These are phyloP conservation scores for Metschnikowia drakensbergensis DNA, from an alignment of 805 yeast species.

Conservation along the genomic window DNA sequence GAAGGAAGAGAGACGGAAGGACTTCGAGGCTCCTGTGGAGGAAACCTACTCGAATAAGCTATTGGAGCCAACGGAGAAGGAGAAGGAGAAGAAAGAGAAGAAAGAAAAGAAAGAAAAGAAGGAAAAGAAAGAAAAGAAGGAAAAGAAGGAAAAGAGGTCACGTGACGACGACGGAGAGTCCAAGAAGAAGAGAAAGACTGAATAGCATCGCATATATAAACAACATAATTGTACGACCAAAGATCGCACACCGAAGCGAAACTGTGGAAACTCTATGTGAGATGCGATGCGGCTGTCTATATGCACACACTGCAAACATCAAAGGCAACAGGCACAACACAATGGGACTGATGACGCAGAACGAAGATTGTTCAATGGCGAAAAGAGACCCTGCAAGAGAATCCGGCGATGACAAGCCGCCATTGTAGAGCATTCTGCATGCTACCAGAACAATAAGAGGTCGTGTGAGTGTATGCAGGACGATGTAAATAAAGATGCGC, in stretches of 20 bases:
- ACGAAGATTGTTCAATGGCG: no score
- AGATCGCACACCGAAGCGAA: neutral
- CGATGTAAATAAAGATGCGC: neutral
- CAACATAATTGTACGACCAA: constrained; percentile 12
- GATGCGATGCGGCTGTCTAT: neutral
- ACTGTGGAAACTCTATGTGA: constrained; percentile 24
- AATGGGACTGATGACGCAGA: no score
- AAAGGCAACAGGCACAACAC: neutral
- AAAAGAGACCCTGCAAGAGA: no score
- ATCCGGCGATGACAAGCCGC: no score
- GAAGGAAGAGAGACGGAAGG: constrained; percentile 69
- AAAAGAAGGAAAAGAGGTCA: constrained; percentile 20
- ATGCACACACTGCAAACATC: neutral
- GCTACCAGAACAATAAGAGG: no score
- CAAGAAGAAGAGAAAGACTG: constrained; percentile 5
- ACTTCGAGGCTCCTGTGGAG: constrained; percentile 85
- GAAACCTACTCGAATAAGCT: constrained; percentile 46
- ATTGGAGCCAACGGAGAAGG: constrained; percentile 14
- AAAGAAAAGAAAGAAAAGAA: constrained; percentile 22
- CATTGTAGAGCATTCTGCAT: no score
- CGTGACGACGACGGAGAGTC: constrained; percentile 15
- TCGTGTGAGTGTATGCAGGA: neutral
- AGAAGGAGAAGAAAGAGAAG: constrained; percentile 19
- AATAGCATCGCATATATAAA: constrained; percentile 1
- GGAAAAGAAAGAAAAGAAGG: constrained; percentile 24